Base-by-base conservation (phyloP, 768 basidiomycete species). In the Coprinopsis marcescibilis region DNA sequence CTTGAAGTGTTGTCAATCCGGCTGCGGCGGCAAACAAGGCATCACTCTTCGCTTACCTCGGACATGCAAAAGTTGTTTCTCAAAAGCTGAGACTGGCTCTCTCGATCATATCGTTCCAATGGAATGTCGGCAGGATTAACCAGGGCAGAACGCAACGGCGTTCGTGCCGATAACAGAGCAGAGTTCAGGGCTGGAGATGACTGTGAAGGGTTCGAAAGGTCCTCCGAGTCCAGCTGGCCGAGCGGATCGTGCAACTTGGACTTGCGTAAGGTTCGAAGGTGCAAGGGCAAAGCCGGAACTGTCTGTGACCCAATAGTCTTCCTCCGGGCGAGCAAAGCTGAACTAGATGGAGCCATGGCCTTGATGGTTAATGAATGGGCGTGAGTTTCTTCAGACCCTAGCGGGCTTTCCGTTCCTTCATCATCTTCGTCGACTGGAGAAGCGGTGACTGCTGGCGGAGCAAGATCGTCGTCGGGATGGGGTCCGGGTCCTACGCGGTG, bases 1-100 rank as follows among this genome's bases (percentile, higher is more conserved):
- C 85, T 94, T 57, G 38, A 54, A 25, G 43, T 21, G 30, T 48
- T 48, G 45, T 46, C 55, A 45, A 55, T 38, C 21, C 48, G 36
- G 45, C 43, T 43, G 43, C n/a, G 34, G 19, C 20, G 45, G 37
- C 30, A 49, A 45, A 40, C 26, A 14, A 14, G 26, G 24, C 7
- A n/a, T 6, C 26, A 19, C 14, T 26, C 17, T 8, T 19, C 8
- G 67, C 78, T 48, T 58, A 85, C 91, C 81, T 85, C 88, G 7
- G 88, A 87, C 29, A 88, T 80, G 65, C 84, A 92, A 64, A 89
- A 95, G 60, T 97, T 89, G 42, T 84, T 82, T 43, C 89, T 75
- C 12, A 96, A 68, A 24, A 95, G 74, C 52, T 85, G 78, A 11
- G 73, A 66, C 60, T 92, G 90, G 6, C 83, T 75, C 26, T 73